Evolutionary conservation across 1,139 yeast genomes (phyloP), one percentile per base, ranked within the genome.

Genomic region (Pichia norvegensis): DNA sequence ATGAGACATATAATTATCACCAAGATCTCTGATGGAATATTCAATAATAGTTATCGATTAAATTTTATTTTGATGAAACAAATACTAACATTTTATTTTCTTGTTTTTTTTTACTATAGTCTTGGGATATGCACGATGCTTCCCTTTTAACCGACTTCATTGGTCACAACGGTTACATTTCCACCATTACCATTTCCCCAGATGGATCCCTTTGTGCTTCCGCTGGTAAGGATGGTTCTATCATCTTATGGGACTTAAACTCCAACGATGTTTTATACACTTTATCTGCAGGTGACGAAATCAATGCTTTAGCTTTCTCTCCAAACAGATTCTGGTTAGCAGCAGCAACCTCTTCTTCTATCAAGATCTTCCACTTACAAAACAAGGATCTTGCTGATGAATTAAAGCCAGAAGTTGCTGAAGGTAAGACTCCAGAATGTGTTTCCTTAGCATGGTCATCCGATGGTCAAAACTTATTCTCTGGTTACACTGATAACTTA

Each of bases 251-350:
- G 99, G 95, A 90, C 78, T 82, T 92, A 75, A 81, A 83, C 81
- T 73, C 80, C 65, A 82, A 85, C 78, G 73, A 76, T 70, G 85
- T 92, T 68, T 79, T 90, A 68, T 92, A 88, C 95, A 84, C 96
- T 68, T 83, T 92, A 73, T 78, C 79, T 67, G 94, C 96, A 63
- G 87, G 94, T 72, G 94, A 92, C 68, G 98, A 92, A 80, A 92
- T 94, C 65, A 87, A 86, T 75, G 94, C 97, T 70, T 83, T 92
- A 70, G 95, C 97, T 67, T 94, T 92, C 95, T 90, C 98, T 72
- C 98, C 99, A 76, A 86, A 87, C 95, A 90, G 98, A 85, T 94
- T 87, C 94, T 92, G 98, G 98, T 86, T 94, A 73, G 94, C 96
- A 72, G 98, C 97, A 76, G 98, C 98, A 68, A 92, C 99, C 66